phyloP scores from a whole-genome alignment of 129 eudicot genomes.

The Sambucus nigra region DNA sequence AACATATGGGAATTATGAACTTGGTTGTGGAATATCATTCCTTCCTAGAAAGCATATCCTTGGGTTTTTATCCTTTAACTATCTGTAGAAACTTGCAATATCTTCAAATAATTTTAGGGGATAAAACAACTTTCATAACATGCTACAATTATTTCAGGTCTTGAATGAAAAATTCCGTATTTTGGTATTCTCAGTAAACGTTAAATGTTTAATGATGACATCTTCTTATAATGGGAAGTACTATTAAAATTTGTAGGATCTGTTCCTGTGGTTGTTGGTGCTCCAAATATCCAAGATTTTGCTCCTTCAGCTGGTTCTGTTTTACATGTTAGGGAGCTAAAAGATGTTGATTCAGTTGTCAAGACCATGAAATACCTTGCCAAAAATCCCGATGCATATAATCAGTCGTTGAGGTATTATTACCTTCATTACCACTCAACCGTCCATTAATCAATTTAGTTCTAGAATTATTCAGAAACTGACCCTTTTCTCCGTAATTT shows the following conservation, averaged over 20 bases:
- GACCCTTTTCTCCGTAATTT: background rate
- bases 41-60: background rate
- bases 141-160: background rate
- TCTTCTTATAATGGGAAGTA: background rate
- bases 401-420: constrained; percentile 6
- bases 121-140: background rate
- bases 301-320: constrained; percentile 43
- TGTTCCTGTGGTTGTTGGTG: constrained; percentile 66
- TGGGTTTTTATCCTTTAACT: too few relatives aligned
- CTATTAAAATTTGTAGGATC: constrained; percentile 25
- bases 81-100: background rate
- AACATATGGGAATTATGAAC: background rate
- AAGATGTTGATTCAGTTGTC: constrained; percentile 36
- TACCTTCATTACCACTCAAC: background rate
- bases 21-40: background rate
- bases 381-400: constrained; percentile 7
- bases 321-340: constrained; percentile 41
- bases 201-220: background rate
- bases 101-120: background rate
- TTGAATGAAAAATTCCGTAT: background rate
- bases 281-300: constrained; percentile 64
- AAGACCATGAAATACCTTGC: constrained; percentile 49
- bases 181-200: background rate
- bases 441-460: background rate
- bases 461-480: background rate